Conservation (phyloP, 176 grass and related monocot species). For the Dactylis glomerata region DNA sequence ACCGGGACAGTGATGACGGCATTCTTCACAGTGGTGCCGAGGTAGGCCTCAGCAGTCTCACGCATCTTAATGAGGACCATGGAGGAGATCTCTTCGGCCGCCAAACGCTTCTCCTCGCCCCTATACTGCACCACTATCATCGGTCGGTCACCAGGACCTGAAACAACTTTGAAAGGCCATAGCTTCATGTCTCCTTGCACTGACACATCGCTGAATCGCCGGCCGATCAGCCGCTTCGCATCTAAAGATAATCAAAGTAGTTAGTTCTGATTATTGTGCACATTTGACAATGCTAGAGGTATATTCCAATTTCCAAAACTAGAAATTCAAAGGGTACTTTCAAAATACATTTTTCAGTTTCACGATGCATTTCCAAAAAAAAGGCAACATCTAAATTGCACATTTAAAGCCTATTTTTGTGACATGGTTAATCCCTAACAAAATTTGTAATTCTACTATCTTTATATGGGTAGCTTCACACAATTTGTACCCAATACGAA, state of each 20-base stretch:
- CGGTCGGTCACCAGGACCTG: background rate
- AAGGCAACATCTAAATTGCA: background rate
- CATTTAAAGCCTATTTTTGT: background rate
- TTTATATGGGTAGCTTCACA: no score
- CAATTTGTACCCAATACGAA: no score
- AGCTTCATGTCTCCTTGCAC: background rate
- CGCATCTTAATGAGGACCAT: background rate
- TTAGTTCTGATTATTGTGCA: background rate
- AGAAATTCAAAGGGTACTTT: background rate
- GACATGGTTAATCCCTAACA: background rate
- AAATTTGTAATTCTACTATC: background rate
- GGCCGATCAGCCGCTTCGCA: background rate
- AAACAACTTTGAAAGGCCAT: background rate
- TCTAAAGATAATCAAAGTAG: background rate
- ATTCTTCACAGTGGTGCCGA: background rate
- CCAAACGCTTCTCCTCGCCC: background rate
- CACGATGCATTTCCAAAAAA: background rate
- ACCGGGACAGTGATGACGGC: background rate
- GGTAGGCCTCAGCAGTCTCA: background rate
- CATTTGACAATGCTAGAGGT: background rate
- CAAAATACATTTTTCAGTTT: background rate
- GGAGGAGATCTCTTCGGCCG: background rate
- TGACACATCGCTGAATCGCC: background rate
- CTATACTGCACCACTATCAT: background rate
- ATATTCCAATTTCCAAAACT: background rate